phyloP scores from a whole-genome alignment of 495 filamentous ascomycete genomes.

The Neurospora sp. region DNA sequence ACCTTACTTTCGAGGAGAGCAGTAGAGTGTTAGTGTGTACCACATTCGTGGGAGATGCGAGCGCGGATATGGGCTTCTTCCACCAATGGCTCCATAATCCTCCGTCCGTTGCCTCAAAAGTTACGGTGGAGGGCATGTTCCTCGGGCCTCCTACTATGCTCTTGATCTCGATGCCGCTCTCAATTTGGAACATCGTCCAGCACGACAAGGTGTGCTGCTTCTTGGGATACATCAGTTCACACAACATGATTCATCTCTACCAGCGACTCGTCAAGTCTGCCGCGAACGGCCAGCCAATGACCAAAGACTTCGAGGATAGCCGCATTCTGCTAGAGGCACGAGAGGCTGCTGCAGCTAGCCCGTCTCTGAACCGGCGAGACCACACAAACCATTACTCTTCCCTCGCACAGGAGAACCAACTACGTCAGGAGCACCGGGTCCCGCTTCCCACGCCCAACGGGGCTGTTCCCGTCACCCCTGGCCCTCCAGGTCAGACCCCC shows the following conservation, averaged over 20 bases:
- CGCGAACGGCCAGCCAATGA: constrained; percentile 22
- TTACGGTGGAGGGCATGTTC: constrained; percentile 49
- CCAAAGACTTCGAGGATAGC: constrained; percentile 40
- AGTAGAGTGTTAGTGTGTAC: constrained; percentile 43
- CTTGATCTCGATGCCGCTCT: constrained; percentile 45
- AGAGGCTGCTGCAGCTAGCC: constrained; percentile 20
- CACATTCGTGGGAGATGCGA: constrained; percentile 46
- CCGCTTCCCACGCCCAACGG: neutral
- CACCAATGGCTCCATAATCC: constrained; percentile 46
- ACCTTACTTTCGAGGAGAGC: constrained; percentile 42
- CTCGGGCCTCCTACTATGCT: constrained; percentile 47
- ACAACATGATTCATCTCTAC: constrained; percentile 48
- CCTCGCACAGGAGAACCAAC: constrained; percentile 24
- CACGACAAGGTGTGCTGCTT: constrained; percentile 48
- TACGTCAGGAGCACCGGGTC: constrained; percentile 6
- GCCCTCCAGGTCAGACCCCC: constrained; percentile 5
- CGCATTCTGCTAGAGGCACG: constrained; percentile 37
- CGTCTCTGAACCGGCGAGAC: constrained; percentile 14
- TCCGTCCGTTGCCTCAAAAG: constrained; percentile 36
- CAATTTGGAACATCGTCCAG: constrained; percentile 45
- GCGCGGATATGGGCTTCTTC: constrained; percentile 46
- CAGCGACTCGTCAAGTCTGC: constrained; percentile 38
- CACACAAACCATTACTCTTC: constrained; percentile 9
- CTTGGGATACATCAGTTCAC: constrained; percentile 43
- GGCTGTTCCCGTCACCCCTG: constrained; percentile 4